Percentiles rank a stretch among this genome's conserved stretches.
phyloP scores from a whole-genome alignment of 345 rosid species.

The Eucalyptus cloeziana region DNA sequence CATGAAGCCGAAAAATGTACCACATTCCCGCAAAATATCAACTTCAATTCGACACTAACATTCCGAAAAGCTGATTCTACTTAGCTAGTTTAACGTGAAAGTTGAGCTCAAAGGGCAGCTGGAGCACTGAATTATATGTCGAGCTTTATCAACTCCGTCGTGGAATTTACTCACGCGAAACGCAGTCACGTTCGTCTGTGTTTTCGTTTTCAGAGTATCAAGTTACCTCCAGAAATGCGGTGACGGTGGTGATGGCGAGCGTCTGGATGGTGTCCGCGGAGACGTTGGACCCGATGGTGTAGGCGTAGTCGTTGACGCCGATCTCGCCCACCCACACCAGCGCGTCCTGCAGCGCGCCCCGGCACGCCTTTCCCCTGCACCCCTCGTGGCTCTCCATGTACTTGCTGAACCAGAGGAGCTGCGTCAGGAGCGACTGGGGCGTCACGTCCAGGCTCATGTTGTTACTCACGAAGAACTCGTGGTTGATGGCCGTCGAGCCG shows the following conservation, averaged over 20 bases:
- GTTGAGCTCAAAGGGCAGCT: background rate
- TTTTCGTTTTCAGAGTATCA: too few relatives aligned
- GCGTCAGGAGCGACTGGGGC: slow-evolving; percentile 66
- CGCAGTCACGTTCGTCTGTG: too few relatives aligned
- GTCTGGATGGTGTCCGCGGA: slow-evolving; percentile 35
- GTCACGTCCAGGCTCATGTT: slow-evolving; percentile 55
- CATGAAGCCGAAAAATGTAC: background rate
- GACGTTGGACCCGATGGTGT: slow-evolving; percentile 43
- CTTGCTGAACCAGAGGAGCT: slow-evolving; percentile 53
- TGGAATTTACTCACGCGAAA: background rate
- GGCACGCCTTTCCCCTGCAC: slow-evolving; percentile 21
- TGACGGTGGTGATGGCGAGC: slow-evolving; percentile 31
- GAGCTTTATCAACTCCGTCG: background rate
- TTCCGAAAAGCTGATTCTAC: background rate
- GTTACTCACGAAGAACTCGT: slow-evolving; percentile 67
- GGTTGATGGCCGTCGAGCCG: slow-evolving; percentile 77
- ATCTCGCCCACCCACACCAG: slow-evolving; percentile 91
- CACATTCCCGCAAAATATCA: background rate
- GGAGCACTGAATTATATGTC: background rate
- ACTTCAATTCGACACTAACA: background rate
- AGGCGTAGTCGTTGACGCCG: slow-evolving; percentile 87
- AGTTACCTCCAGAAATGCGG: slow-evolving; percentile 45
- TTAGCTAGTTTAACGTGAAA: background rate
- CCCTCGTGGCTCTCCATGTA: slow-evolving; percentile 35
- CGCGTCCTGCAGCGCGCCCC: slow-evolving; percentile 33